Conservation (phyloP, 768 basidiomycete species). For the Lentinula lateritia region DNA sequence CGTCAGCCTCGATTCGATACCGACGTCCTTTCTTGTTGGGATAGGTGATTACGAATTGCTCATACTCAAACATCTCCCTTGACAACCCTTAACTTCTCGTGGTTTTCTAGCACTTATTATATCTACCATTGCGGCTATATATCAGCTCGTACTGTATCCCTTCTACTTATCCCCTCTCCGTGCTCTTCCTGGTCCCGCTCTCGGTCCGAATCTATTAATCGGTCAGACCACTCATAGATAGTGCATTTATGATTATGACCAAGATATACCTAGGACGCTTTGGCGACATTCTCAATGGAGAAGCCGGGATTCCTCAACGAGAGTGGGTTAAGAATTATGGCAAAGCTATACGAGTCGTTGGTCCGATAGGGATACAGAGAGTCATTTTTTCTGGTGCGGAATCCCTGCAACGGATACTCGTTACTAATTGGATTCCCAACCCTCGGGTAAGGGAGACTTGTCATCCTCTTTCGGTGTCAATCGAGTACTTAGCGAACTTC, state of each 20-base stretch:
- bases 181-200: neutral
- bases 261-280: neutral
- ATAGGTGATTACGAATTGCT: neutral
- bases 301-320: constrained; percentile 38
- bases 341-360: constrained; percentile 36
- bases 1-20: neutral
- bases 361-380: constrained; percentile 40
- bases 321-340: constrained; percentile 43
- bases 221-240: neutral
- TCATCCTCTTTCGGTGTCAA: neutral
- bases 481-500: neutral
- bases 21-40: neutral
- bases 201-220: neutral
- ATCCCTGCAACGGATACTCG: constrained; percentile 38
- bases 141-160: neutral
- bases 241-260: neutral
- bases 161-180: constrained; percentile 2
- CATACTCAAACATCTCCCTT: neutral
- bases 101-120: neutral
- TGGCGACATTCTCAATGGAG: constrained; percentile 10
- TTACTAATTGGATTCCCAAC: constrained; percentile 40
- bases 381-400: constrained; percentile 39
- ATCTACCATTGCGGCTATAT: neutral
- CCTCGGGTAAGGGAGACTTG: constrained; percentile 27
- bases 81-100: neutral